Base-by-base conservation (phyloP, 495 filamentous ascomycete genomes). In the Bombardia bombarda region DNA sequence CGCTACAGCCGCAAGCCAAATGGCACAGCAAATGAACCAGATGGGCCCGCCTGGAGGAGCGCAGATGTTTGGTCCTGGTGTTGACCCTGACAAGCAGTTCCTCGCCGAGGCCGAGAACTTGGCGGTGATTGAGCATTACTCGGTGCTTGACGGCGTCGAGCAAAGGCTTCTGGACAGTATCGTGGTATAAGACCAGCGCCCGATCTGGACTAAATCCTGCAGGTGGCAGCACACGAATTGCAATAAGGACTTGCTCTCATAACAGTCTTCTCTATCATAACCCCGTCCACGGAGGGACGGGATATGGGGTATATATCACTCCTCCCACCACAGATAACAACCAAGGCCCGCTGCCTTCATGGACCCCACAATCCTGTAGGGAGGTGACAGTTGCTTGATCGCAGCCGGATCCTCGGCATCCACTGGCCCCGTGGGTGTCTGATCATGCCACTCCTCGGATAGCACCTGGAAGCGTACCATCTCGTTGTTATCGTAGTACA, bases 1-100 rank as follows among this genome's bases (percentile, higher is more conserved):
- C 18, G 31, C 25, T n/a, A 8, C 51, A 94, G 90, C 92, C 51
- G 92, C 92, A 30, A 94, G 75, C 58, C 92, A 97, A 66, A 89
- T 96, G 82, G 75, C 86, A 13, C 84, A 90, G 58, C 92, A 97
- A 57, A 94, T 96, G 90, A 77, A 74, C 3, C 77, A 83, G 53
- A 83, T 87, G 71, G 86, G 80, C 43, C 84, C 86, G 19, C 64
- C 65, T 38, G 20, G 74, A 68, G 37, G 62, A 65, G 32, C 8
- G 16, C 79, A 83, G 46, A 86, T 90, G 68, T 92, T 95, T 63
- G 87, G 86, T 26, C 90, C 92, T 0, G 88, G 90, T n/a, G 83
- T 90, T 42, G 93, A 98, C 53, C 88, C 90, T 8, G 82, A 95
- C 57, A 98, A 98, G 70, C 69, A 94, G 58, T 97, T 95, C 60